Evolutionary conservation across 2,329 filamentous ascomycete species (phyloP).

Genomic region (Ceratocystis albifundus): DNA sequence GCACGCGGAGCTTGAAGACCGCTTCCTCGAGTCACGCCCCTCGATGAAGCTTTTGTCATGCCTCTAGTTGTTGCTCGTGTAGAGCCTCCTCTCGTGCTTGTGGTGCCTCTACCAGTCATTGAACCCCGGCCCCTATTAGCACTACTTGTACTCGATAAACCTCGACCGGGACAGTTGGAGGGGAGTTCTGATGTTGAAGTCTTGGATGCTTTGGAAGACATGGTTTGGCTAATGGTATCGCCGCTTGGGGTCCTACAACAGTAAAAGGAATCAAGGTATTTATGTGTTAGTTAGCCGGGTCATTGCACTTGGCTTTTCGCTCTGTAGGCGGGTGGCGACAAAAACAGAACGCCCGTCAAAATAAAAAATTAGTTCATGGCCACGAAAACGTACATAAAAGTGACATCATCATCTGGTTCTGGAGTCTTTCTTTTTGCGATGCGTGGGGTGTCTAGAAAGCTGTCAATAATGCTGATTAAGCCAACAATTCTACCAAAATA

Average conservation of each 20-base stretch:
- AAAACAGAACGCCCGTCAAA: slow-evolving; percentile 10
- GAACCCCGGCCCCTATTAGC: slow-evolving; percentile 31
- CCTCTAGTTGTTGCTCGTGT: slow-evolving; percentile 25
- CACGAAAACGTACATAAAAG: slow-evolving; percentile 56
- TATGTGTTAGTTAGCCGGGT: not conserved
- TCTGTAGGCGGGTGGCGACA: not conserved
- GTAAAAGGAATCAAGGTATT: slow-evolving; percentile 24
- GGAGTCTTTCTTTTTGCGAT: slow-evolving; percentile 26
- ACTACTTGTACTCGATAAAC: slow-evolving; percentile 24
- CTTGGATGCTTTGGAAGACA: slow-evolving; percentile 40
- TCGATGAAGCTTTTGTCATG: not conserved
- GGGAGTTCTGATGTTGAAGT: slow-evolving; percentile 34
- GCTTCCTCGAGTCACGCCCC: slow-evolving; percentile 33
- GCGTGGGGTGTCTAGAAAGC: slow-evolving; percentile 22
- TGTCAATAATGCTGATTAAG: not conserved
- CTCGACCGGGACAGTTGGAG: slow-evolving; percentile 39
- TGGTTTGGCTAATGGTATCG: slow-evolving; percentile 78
- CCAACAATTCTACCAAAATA: too few species aligned
- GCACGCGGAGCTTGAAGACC: slow-evolving; percentile 38
- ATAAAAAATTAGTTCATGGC: not conserved
- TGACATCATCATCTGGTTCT: slow-evolving; percentile 55
- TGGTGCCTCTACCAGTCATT: slow-evolving; percentile 26
- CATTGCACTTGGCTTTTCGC: not conserved
- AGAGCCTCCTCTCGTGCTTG: slow-evolving; percentile 14
- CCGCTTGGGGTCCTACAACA: slow-evolving; percentile 69